Conservation (phyloP, 441 rosid species). For the Populus hybrid region DNA sequence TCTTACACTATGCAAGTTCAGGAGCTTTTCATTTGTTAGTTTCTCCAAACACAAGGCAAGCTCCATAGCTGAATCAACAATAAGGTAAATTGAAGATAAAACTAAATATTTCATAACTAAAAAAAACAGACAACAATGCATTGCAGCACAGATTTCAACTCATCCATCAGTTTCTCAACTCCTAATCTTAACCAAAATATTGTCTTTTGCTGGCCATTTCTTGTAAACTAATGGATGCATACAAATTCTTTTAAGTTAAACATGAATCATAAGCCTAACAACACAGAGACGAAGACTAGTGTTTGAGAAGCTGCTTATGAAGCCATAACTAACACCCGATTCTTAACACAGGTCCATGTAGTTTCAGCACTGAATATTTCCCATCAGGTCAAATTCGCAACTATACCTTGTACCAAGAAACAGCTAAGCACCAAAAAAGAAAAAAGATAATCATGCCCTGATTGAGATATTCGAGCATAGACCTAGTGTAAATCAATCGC, state of each 20-base stretch:
- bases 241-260: background rate
- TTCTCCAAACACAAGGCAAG: slow-evolving; percentile 76
- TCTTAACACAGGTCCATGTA: background rate
- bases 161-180: too few relatives aligned
- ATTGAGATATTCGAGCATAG: too few relatives aligned
- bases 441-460: background rate
- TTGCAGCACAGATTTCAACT: background rate
- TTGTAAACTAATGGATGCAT: background rate
- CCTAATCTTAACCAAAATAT: too few relatives aligned
- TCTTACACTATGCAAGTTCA: slow-evolving; percentile 55
- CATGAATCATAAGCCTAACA: background rate
- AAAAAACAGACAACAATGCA: background rate
- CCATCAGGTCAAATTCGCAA: background rate
- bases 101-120: background rate
- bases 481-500: too few relatives aligned
- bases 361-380: background rate
- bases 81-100: background rate
- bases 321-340: background rate
- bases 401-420: background rate
- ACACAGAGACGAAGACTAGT: background rate
- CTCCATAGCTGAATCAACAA: slow-evolving; percentile 68
- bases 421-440: background rate
- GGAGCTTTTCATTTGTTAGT: slow-evolving; percentile 65
- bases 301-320: background rate
- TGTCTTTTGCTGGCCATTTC: background rate